Percentiles rank a stretch among this genome's conserved stretches.
Evolutionary conservation across 345 rosid species (phyloP).

Genomic region (Luvunga scandens): DNA sequence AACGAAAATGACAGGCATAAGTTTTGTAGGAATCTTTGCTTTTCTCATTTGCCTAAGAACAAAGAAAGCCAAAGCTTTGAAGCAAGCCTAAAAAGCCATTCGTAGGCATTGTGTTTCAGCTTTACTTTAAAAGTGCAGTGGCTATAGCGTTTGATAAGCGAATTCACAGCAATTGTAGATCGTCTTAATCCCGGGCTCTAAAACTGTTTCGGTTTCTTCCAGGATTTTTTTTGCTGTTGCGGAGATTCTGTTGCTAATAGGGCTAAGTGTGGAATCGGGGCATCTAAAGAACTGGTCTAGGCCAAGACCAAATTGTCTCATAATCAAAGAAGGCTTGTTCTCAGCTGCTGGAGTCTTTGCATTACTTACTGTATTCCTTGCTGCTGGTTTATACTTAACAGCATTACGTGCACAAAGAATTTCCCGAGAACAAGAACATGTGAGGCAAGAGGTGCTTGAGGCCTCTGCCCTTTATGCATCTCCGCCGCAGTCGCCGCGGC

Average conservation of each 20-base stretch:
- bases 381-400: conserved; percentile 66
- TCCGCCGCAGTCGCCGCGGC: conserved; percentile 55
- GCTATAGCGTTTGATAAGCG: neutral
- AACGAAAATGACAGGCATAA: neutral
- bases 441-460: conserved; percentile 51
- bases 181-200: neutral
- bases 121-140: no score
- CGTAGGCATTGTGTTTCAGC: no score
- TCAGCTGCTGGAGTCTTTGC: conserved; percentile 75
- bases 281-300: conserved; percentile 75
- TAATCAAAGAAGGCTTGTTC: conserved; percentile 69
- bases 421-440: conserved; percentile 45
- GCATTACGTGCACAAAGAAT: conserved; percentile 64
- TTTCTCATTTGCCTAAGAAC: neutral
- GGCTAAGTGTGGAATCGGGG: conserved; percentile 85
- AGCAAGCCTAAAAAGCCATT: neutral
- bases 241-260: conserved; percentile 70
- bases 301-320: conserved; percentile 67
- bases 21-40: conserved; percentile 2
- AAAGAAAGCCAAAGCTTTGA: conserved; percentile 12
- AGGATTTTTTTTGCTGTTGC: conserved; percentile 81
- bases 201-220: neutral
- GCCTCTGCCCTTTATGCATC: conserved; percentile 57
- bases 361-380: conserved; percentile 61
- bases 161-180: neutral